Percentiles rank a stretch among this genome's conserved stretches.
phyloP scores from a whole-genome alignment of 2,329 filamentous ascomycete genomes.

The Cercospora sp. region DNA sequence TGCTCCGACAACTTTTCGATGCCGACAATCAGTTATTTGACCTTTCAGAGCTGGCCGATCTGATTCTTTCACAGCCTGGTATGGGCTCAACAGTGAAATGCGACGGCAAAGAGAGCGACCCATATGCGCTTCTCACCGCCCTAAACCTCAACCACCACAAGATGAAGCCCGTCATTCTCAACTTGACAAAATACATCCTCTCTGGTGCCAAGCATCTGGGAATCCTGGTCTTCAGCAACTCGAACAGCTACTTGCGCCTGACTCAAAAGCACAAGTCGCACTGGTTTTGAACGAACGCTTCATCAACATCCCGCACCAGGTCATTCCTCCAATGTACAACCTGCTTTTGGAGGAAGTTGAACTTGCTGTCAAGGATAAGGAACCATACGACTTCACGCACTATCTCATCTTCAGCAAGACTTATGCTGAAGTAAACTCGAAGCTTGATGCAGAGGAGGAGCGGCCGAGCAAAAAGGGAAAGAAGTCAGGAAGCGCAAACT shows the following conservation, averaged over 20 bases:
- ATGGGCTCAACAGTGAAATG: slow-evolving; percentile 95
- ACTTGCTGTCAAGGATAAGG: slow-evolving; percentile 83
- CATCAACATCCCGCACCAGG: slow-evolving; percentile 94
- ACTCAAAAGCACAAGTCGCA: slow-evolving; percentile 61
- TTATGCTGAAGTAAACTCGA: slow-evolving; percentile 86
- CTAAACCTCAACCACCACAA: slow-evolving; percentile 78
- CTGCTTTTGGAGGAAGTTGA: slow-evolving; percentile 92
- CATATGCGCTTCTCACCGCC: slow-evolving; percentile 88
- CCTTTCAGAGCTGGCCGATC: slow-evolving; percentile 79
- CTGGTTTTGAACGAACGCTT: slow-evolving; percentile 88
- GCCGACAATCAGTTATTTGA: slow-evolving; percentile 83
- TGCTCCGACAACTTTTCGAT: slow-evolving; percentile 90
- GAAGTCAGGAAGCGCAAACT: slow-evolving; percentile 50
- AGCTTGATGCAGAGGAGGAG: slow-evolving; percentile 67
- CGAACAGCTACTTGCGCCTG: slow-evolving; percentile 40
- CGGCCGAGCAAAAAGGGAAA: slow-evolving; percentile 63
- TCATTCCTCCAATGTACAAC: slow-evolving; percentile 88
- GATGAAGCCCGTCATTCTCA: slow-evolving; percentile 69
- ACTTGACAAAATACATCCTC: slow-evolving; percentile 70
- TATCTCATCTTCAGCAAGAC: slow-evolving; percentile 89
- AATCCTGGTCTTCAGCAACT: slow-evolving; percentile 38
- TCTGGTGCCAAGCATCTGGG: slow-evolving; percentile 55
- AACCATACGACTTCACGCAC: slow-evolving; percentile 90
- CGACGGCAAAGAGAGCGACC: slow-evolving; percentile 89
- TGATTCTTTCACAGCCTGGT: slow-evolving; percentile 81